These are phyloP conservation scores for Aplosporella prunicola DNA, from an alignment of 2,329 filamentous ascomycete species.

Conservation along the genomic window DNA sequence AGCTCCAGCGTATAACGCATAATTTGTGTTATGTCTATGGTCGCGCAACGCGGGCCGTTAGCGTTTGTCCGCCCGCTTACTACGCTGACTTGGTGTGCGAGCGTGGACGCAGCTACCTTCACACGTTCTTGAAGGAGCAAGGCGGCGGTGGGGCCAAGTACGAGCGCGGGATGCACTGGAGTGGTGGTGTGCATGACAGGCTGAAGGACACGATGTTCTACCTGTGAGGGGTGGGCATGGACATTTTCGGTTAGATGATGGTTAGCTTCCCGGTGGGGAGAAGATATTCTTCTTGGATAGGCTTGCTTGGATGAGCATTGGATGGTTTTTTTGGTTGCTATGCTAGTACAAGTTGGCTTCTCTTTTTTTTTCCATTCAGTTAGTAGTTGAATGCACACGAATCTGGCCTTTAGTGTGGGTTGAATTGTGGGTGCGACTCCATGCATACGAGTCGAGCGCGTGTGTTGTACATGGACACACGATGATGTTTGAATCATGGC, in stretches of 20 bases:
- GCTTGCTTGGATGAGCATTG: too few relatives aligned
- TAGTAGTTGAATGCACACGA: too few relatives aligned
- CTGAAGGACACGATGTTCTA: conserved; percentile 11
- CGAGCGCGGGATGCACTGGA: conserved; percentile 5
- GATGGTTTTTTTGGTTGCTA: too few relatives aligned
- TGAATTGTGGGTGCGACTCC: too few relatives aligned
- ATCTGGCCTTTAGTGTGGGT: too few relatives aligned
- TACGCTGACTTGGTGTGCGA: conserved; percentile 81
- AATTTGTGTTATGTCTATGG: conserved; percentile 75
- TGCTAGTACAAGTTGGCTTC: too few relatives aligned
- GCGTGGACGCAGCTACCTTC: conserved; percentile 60
- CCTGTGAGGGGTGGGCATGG: conserved; percentile 7
- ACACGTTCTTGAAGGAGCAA: conserved; percentile 8
- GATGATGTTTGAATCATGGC: too few relatives aligned
- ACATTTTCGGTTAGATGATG: background rate
- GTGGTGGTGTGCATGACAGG: conserved; percentile 7
- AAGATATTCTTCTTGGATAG: too few relatives aligned
- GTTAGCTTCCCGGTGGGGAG: too few relatives aligned
- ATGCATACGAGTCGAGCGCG: too few relatives aligned
- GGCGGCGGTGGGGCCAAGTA: background rate
- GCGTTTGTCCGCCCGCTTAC: conserved; percentile 76
- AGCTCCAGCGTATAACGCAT: conserved; percentile 65
- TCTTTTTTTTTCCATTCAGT: too few relatives aligned
- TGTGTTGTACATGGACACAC: too few relatives aligned
- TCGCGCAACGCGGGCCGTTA: conserved; percentile 75